Percentiles rank a stretch among this genome's conserved stretches.
Evolutionary conservation across 2,329 filamentous ascomycete genomes (phyloP).

Genomic region (Xylariales sp.): DNA sequence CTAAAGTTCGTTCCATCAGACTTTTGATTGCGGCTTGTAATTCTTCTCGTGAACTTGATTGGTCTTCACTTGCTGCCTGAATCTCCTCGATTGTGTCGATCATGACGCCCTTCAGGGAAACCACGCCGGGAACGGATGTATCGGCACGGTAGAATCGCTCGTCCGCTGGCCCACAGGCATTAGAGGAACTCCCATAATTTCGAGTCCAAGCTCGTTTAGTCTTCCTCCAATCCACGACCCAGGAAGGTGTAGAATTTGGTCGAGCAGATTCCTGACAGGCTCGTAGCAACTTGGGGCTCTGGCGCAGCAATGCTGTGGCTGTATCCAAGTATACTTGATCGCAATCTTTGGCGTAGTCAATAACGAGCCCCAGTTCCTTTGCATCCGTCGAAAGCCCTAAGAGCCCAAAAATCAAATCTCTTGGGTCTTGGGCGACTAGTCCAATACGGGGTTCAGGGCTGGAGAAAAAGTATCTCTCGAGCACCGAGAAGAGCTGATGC

Average conservation of each 20-base stretch:
- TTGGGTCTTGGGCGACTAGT: background rate
- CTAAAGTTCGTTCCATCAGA: background rate
- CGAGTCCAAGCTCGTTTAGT: background rate
- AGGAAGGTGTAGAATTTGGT: constrained; percentile 7
- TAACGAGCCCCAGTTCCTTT: background rate
- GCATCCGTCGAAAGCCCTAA: background rate
- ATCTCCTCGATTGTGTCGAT: background rate
- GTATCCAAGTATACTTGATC: background rate
- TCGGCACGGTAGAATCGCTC: background rate
- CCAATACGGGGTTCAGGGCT: background rate
- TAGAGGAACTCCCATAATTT: background rate
- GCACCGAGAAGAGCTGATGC: constrained; percentile 12
- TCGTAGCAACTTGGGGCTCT: background rate
- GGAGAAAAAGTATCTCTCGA: constrained; percentile 10
- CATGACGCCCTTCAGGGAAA: background rate
- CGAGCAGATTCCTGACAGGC: background rate
- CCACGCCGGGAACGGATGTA: background rate
- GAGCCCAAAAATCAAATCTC: constrained; percentile 1
- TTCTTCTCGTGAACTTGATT: background rate
- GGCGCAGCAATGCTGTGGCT: background rate
- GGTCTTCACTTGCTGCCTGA: background rate
- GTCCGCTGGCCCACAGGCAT: constrained; percentile 2
- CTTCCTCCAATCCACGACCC: constrained; percentile 15
- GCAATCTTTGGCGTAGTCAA: constrained; percentile 2
- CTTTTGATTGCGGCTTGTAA: background rate